Percentiles rank a stretch among this genome's conserved stretches.
These are phyloP conservation scores for Xerocomus brunneocitrinus DNA, from an alignment of 768 basidiomycete genomes.

Conservation along the genomic window DNA sequence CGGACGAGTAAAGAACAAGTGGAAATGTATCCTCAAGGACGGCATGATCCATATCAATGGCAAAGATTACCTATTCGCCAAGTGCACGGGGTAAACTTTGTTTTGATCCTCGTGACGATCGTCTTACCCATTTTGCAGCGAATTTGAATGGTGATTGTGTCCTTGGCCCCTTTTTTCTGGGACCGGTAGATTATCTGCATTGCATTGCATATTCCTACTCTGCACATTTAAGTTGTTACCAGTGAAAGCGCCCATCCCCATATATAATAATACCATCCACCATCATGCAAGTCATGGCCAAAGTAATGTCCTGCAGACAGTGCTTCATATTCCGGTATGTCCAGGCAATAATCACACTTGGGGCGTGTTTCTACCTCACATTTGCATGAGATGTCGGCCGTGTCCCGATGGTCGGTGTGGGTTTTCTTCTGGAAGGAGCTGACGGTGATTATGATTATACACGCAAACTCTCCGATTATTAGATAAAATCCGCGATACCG, in stretches of 20 bases:
- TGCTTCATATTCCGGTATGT: not conserved
- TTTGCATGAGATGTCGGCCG: not conserved
- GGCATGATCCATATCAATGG: conserved; percentile 97
- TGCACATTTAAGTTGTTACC: conserved; percentile 23
- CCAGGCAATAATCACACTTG: not conserved
- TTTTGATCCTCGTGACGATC: not conserved
- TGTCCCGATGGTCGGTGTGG: conserved; percentile 1
- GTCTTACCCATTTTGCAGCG: conserved; percentile 23
- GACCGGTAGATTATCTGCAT: conserved; percentile 20
- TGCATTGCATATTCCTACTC: conserved; percentile 19
- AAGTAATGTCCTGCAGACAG: not conserved
- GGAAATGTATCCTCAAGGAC: conserved; percentile 97
- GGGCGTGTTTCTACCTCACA: not conserved
- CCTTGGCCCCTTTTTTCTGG: not conserved
- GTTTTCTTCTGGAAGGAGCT: not conserved
- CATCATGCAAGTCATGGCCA: conserved; percentile 3
- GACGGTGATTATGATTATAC: conserved; percentile 15
- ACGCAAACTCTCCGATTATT: not conserved
- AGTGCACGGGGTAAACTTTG: conserved; percentile 85
- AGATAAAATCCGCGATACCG: not conserved
- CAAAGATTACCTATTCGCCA: conserved; percentile 94
- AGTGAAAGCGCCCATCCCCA: conserved; percentile 13
- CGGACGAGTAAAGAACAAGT: conserved; percentile 99
- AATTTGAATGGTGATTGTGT: conserved; percentile 42
- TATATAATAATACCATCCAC: conserved; percentile 22